Conservation (phyloP, 805 yeast species). For the Kurtzmaniella fragi region DNA sequence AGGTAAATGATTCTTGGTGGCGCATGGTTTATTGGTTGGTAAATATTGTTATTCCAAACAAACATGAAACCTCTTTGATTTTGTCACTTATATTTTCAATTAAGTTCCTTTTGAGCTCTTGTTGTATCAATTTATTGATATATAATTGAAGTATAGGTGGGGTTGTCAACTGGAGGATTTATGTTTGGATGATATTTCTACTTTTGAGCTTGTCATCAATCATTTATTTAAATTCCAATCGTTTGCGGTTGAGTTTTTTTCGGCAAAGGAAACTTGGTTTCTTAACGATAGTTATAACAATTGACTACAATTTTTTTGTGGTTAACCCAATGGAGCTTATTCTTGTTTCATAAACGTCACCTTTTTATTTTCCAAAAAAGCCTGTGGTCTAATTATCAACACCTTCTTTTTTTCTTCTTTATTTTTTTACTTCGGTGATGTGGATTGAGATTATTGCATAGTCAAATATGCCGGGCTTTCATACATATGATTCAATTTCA, state of each 20-base stretch:
- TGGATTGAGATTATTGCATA: slow-evolving; percentile 38
- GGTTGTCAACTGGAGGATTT: no score
- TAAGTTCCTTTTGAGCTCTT: slow-evolving; percentile 4
- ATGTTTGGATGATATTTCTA: no score
- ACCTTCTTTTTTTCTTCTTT: background rate
- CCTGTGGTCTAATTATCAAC: background rate
- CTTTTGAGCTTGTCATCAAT: background rate
- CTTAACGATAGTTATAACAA: slow-evolving; percentile 77
- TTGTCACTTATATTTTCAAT: slow-evolving; percentile 5
- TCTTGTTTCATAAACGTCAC: slow-evolving; percentile 62
- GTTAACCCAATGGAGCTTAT: slow-evolving; percentile 86
- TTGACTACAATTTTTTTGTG: slow-evolving; percentile 33
- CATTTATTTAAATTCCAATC: background rate
- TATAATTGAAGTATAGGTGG: no score
- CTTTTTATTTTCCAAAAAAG: slow-evolving; percentile 19
- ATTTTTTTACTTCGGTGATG: background rate
- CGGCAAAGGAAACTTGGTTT: slow-evolving; percentile 58
- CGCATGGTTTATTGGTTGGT: background rate
- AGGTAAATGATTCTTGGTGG: slow-evolving; percentile 4
- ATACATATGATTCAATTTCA: slow-evolving; percentile 10
- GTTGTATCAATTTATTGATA: background rate
- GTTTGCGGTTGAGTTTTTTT: slow-evolving; percentile 18
- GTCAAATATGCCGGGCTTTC: slow-evolving; percentile 64
- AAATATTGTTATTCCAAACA: background rate
- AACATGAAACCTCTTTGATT: background rate